These are phyloP conservation scores for Barnettozyma vustinii DNA, from an alignment of 805 yeast species.

Conservation along the genomic window DNA sequence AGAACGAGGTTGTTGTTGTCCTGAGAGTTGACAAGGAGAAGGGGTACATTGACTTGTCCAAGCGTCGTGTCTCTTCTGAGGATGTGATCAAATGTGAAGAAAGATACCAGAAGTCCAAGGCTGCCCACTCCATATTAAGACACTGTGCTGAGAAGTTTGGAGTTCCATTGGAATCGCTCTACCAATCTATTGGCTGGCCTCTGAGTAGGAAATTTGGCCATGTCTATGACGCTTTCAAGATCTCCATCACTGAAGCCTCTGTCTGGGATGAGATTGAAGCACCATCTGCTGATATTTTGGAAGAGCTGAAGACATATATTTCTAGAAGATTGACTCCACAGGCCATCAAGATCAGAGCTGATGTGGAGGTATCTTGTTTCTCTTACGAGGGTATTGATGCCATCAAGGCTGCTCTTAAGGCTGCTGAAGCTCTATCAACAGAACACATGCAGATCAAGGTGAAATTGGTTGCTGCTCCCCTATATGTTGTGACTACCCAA, in stretches of 20 bases:
- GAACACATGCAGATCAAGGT: constrained; percentile 88
- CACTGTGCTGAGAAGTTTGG: constrained; percentile 97
- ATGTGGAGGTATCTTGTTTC: constrained; percentile 95
- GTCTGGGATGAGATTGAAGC: constrained; percentile 78
- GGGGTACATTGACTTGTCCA: constrained; percentile 95
- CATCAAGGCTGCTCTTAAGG: constrained; percentile 78
- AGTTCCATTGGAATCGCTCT: constrained; percentile 77
- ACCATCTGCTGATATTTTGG: constrained; percentile 69
- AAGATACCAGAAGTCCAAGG: constrained; percentile 92
- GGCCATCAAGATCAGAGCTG: constrained; percentile 97
- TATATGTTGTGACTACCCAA: constrained; percentile 89
- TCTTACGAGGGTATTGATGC: constrained; percentile 98
- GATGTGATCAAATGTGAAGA: constrained; percentile 97
- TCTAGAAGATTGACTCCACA: constrained; percentile 94
- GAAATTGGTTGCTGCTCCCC: constrained; percentile 94
- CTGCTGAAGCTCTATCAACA: constrained; percentile 80
- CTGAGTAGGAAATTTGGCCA: constrained; percentile 92
- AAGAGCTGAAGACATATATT: constrained; percentile 82
- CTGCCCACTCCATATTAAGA: constrained; percentile 96
- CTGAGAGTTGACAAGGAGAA: constrained; percentile 97
- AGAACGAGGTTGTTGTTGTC: constrained; percentile 97
- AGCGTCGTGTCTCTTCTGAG: constrained; percentile 97
- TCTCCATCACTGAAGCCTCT: constrained; percentile 83
- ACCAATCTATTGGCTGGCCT: constrained; percentile 95
- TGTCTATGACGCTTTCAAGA: constrained; percentile 94